A percentile compares a stretch with the other conserved stretches of the same genome.
phyloP scores from a whole-genome alignment of 345 rosid species.

The Melastoma malabathricum region DNA sequence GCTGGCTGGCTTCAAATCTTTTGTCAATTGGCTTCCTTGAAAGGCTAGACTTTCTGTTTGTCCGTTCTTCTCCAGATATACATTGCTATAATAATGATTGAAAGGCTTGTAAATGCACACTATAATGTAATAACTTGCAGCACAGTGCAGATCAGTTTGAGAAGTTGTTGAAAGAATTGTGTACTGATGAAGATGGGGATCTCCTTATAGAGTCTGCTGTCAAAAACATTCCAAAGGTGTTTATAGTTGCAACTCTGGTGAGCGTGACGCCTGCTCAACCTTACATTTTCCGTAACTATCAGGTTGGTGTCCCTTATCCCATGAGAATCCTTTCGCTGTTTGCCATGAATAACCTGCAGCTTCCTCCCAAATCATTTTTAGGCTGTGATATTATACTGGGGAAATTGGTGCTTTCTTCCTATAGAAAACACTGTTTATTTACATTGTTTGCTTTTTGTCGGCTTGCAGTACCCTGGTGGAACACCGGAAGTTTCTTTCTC shows the following conservation, averaged over 20 bases:
- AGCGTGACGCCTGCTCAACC: slow-evolving; percentile 96
- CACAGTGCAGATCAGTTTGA: slow-evolving; percentile 98
- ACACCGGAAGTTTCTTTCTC: slow-evolving; percentile 77
- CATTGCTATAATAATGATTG: too few relatives aligned
- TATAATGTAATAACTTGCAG: slow-evolving; percentile 47
- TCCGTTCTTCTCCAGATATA: too few relatives aligned
- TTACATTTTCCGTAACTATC: slow-evolving; percentile 89
- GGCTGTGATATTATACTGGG: too few relatives aligned
- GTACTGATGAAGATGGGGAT: slow-evolving; percentile 94
- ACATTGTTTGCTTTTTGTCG: slow-evolving; percentile 4
- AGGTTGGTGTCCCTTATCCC: slow-evolving; percentile 26
- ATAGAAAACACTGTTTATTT: too few relatives aligned
- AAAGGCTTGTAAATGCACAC: too few relatives aligned
- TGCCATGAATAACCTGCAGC: too few relatives aligned
- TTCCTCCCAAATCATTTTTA: too few relatives aligned
- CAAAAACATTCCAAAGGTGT: slow-evolving; percentile 84
- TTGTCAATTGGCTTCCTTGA: too few relatives aligned
- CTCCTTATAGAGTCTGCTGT: slow-evolving; percentile 88
- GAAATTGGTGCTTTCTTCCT: too few relatives aligned
- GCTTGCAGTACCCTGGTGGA: slow-evolving; percentile 76
- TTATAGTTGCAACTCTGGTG: slow-evolving; percentile 87
- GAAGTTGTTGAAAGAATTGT: slow-evolving; percentile 92
- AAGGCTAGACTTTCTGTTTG: too few relatives aligned
- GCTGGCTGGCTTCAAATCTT: too few relatives aligned
- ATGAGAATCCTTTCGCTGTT: too few relatives aligned